phyloP scores from a whole-genome alignment of 176 grass and related monocot species.

The Melocanna baccifera region DNA sequence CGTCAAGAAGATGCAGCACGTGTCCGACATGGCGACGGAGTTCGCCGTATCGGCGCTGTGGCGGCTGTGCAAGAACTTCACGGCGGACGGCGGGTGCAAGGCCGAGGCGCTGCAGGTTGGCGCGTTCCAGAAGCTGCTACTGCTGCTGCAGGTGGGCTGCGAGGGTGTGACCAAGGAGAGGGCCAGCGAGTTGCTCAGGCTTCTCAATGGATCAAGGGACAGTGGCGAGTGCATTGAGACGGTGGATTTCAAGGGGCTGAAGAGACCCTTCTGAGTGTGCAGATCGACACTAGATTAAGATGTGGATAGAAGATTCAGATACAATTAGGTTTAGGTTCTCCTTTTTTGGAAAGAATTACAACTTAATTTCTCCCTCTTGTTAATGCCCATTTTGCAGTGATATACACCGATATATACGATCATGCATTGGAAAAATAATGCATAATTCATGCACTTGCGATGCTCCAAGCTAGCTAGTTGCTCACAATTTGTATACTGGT shows the following conservation, averaged over 20 bases:
- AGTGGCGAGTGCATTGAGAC: conserved; percentile 57
- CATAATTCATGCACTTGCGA: background rate
- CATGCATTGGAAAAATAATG: background rate
- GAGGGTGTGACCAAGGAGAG: conserved; percentile 58
- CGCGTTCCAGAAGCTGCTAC: conserved; percentile 79
- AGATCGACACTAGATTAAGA: background rate
- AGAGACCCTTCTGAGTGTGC: conserved; percentile 56
- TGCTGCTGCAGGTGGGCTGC: conserved; percentile 71
- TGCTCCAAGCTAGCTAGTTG: background rate
- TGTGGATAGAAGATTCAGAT: conserved; percentile 32
- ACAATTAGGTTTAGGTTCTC: conserved; percentile 30
- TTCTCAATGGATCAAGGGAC: conserved; percentile 53
- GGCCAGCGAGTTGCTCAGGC: conserved; percentile 62
- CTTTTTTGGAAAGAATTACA: background rate
- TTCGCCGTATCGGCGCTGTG: conserved; percentile 73
- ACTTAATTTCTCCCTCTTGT: too few relatives aligned
- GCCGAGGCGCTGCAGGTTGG: conserved; percentile 63
- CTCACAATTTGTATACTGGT: background rate
- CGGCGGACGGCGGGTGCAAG: conserved; percentile 30
- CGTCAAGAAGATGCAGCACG: conserved; percentile 72
- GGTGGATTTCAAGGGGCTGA: conserved; percentile 69
- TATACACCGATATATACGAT: background rate
- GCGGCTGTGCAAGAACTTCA: conserved; percentile 63
- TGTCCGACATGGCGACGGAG: conserved; percentile 72
- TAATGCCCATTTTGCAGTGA: background rate